phyloP scores from a whole-genome alignment of 2,329 filamentous ascomycete species.

The Talaromyces sp. region DNA sequence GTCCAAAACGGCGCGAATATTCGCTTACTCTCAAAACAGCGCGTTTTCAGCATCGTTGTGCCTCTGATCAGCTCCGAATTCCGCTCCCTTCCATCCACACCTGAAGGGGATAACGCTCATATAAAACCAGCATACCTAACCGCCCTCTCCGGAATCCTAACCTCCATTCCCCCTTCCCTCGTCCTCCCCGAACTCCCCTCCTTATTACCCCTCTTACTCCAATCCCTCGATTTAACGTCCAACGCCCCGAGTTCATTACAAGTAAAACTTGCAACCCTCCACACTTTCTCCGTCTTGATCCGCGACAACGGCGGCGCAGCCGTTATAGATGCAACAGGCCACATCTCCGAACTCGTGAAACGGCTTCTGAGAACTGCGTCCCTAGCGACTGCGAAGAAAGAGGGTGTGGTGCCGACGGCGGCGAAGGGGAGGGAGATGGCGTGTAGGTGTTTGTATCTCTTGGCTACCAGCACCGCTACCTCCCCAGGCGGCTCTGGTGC shows the following conservation, averaged over 20 bases:
- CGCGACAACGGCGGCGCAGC: constrained; percentile 52
- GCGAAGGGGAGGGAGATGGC: constrained; percentile 35
- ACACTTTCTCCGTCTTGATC: constrained; percentile 59
- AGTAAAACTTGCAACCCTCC: constrained; percentile 61
- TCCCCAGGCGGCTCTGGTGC: too few species aligned
- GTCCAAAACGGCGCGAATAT: constrained; percentile 62
- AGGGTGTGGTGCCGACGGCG: constrained; percentile 7
- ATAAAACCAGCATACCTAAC: constrained; percentile 62
- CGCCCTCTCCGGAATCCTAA: constrained; percentile 61
- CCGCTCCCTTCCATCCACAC: constrained; percentile 39
- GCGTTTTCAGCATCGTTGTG: constrained; percentile 59
- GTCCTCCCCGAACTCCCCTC: constrained; percentile 59
- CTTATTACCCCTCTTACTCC: constrained; percentile 61
- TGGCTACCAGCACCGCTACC: too few species aligned
- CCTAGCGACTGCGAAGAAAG: constrained; percentile 21
- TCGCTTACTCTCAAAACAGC: constrained; percentile 63
- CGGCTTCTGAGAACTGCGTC: constrained; percentile 54
- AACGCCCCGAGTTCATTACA: constrained; percentile 30
- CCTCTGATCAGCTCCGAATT: constrained; percentile 57
- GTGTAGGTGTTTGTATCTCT: constrained; percentile 40
- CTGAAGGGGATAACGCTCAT: constrained; percentile 22
- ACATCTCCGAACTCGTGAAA: constrained; percentile 57
- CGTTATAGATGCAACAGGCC: constrained; percentile 53
- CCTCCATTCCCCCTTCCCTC: constrained; percentile 59
- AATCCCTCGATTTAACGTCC: constrained; percentile 54